Percentiles rank a stretch among this genome's conserved stretches.
phyloP scores from a whole-genome alignment of 768 basidiomycete species.

The Trametes cubensis region DNA sequence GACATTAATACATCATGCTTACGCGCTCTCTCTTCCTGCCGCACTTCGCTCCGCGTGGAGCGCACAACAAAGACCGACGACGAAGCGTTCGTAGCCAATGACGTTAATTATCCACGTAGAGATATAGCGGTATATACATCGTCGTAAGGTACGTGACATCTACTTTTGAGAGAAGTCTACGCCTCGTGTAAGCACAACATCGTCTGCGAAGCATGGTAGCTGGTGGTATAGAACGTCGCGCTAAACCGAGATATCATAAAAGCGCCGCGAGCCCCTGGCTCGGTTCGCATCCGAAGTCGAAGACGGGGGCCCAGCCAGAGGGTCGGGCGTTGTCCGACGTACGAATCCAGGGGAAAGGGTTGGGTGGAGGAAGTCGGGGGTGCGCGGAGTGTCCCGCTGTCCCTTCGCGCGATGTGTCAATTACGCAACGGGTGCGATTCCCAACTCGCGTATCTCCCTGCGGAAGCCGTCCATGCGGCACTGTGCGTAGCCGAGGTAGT shows the following conservation, averaged over 20 bases:
- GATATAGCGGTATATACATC: conserved; percentile 13
- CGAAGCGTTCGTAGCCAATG: background rate
- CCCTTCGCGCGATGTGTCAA: background rate
- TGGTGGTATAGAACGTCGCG: conserved; percentile 2
- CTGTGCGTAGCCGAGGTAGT: conserved; percentile 83
- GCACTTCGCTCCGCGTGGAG: background rate
- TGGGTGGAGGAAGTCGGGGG: too few species aligned
- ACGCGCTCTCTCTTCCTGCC: conserved; percentile 12
- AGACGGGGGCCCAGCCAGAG: background rate
- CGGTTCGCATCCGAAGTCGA: conserved; percentile 1
- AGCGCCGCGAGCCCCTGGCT: background rate
- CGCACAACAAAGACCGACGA: background rate
- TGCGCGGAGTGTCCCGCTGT: too few species aligned
- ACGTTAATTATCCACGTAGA: background rate
- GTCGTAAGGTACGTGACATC: conserved; percentile 12
- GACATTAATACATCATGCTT: conserved; percentile 28
- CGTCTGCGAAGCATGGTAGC: conserved; percentile 7
- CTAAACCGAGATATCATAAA: background rate
- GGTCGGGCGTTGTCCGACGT: background rate
- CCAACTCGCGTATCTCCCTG: conserved; percentile 53
- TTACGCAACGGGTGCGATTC: conserved; percentile 28
- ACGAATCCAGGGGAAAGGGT: background rate
- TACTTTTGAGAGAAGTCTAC: conserved; percentile 1
- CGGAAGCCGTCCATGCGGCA: conserved; percentile 69
- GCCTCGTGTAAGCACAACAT: conserved; percentile 1